Percentiles rank a stretch among this genome's conserved stretches.
Evolutionary conservation across 306 rosid species (phyloP).

Genomic region (Rosa lucieae): DNA sequence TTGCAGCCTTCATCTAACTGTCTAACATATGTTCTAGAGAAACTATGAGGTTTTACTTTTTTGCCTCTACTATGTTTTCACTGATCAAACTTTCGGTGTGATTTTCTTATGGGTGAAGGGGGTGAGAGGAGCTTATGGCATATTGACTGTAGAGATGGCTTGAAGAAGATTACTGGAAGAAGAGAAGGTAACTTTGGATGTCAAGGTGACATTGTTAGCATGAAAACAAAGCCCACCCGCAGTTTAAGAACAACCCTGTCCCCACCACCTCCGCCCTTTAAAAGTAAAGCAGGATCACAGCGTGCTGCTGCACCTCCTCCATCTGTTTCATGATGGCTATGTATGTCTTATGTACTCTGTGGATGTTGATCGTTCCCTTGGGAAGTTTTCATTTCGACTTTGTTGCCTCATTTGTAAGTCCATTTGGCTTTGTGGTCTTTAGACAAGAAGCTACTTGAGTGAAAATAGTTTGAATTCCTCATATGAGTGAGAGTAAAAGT

Average conservation of each 20-base stretch:
- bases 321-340: background rate
- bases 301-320: background rate
- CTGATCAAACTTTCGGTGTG: background rate
- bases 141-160: constrained; percentile 17
- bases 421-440: background rate
- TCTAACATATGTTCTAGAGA: background rate
- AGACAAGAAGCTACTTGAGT: background rate
- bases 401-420: constrained; percentile 5
- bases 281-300: background rate
- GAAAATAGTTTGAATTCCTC: background rate
- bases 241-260: background rate
- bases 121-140: constrained; percentile 1
- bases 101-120: constrained; percentile 14
- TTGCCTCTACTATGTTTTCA: background rate
- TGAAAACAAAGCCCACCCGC: background rate
- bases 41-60: background rate
- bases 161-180: background rate
- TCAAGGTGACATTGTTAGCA: background rate
- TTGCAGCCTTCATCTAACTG: background rate
- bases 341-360: background rate
- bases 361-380: background rate
- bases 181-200: constrained; percentile 14
- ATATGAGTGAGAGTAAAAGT: background rate
- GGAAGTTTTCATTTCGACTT: background rate
- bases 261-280: constrained; percentile 38